phyloP scores from a whole-genome alignment of 1,284 basidiomycete species.

The Leccinum fallax region DNA sequence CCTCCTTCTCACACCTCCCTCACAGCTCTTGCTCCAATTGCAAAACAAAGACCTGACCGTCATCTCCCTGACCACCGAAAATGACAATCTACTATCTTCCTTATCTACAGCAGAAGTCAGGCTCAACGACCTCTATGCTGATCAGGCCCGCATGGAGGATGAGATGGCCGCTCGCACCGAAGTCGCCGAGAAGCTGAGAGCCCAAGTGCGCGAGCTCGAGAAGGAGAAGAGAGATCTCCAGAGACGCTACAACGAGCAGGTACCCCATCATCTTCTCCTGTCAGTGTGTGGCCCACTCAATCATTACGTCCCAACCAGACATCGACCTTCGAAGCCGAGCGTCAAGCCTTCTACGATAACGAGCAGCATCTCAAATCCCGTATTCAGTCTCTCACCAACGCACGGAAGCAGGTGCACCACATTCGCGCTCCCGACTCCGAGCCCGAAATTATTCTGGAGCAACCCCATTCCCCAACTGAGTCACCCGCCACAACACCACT shows the following conservation, averaged over 20 bases:
- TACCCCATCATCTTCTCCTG: slow-evolving; percentile 32
- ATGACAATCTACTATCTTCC: slow-evolving; percentile 60
- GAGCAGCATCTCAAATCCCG: slow-evolving; percentile 87
- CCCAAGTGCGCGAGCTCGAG: slow-evolving; percentile 78
- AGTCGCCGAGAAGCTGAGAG: slow-evolving; percentile 73
- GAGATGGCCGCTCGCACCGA: slow-evolving; percentile 78
- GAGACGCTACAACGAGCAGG: slow-evolving; percentile 82
- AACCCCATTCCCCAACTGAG: slow-evolving; percentile 36
- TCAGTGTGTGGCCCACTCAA: slow-evolving; percentile 16
- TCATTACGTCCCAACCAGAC: slow-evolving; percentile 47
- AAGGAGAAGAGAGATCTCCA: slow-evolving; percentile 79
- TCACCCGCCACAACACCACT: slow-evolving; percentile 25
- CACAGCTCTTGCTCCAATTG: slow-evolving; percentile 69
- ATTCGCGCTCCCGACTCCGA: slow-evolving; percentile 27
- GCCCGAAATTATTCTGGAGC: slow-evolving; percentile 27
- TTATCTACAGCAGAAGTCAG: slow-evolving; percentile 67
- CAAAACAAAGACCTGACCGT: slow-evolving; percentile 78
- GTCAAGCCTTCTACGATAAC: slow-evolving; percentile 84
- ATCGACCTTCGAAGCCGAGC: slow-evolving; percentile 78
- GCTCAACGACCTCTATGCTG: slow-evolving; percentile 74
- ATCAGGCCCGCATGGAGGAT: slow-evolving; percentile 75
- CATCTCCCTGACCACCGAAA: slow-evolving; percentile 59
- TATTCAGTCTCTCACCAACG: slow-evolving; percentile 74
- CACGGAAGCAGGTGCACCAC: slow-evolving; percentile 57
- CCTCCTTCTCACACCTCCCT: slow-evolving; percentile 11